These are phyloP conservation scores for Epithemia pelagica DNA, from an alignment of 108 stramenopile species.

Conservation along the genomic window DNA sequence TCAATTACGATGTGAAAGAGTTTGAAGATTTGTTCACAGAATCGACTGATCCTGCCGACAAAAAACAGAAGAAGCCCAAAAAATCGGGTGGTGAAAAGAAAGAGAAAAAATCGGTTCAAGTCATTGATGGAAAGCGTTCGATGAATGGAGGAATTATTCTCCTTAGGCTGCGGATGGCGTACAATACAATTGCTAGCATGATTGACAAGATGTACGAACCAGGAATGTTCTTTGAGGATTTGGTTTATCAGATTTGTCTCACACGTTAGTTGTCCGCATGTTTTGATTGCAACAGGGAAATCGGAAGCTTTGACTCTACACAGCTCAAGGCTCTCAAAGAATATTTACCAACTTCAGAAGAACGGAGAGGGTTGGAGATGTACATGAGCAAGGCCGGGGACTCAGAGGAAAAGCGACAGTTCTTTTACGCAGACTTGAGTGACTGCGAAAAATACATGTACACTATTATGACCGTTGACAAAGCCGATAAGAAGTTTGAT, in stretches of 20 bases:
- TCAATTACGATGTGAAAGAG: constrained; percentile 77
- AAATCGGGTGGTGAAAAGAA: constrained; percentile 23
- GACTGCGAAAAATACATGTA: constrained; percentile 81
- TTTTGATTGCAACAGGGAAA: constrained; percentile 42
- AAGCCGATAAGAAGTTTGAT: constrained; percentile 63
- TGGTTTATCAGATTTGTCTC: constrained; percentile 1
- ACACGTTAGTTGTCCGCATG: too few relatives aligned
- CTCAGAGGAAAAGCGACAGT: constrained; percentile 30
- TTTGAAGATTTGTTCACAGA: constrained; percentile 88
- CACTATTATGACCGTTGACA: constrained; percentile 59
- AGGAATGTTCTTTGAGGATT: too few relatives aligned
- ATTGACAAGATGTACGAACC: constrained; percentile 71
- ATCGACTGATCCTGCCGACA: constrained; percentile 53
- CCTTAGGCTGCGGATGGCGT: constrained; percentile 65
- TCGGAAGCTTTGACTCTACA: constrained; percentile 58
- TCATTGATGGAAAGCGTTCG: constrained; percentile 82
- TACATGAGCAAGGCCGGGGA: constrained; percentile 55
- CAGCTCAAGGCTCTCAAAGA: constrained; percentile 73
- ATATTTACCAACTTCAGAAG: constrained; percentile 70
- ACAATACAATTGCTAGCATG: constrained; percentile 52
- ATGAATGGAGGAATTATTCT: constrained; percentile 91
- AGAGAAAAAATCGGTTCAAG: constrained; percentile 77
- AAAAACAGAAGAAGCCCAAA: constrained; percentile 40
- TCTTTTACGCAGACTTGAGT: constrained; percentile 53
- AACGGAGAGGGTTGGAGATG: constrained; percentile 38